Conservation (phyloP, 495 filamentous ascomycete genomes). For the Neurospora terricola region DNA sequence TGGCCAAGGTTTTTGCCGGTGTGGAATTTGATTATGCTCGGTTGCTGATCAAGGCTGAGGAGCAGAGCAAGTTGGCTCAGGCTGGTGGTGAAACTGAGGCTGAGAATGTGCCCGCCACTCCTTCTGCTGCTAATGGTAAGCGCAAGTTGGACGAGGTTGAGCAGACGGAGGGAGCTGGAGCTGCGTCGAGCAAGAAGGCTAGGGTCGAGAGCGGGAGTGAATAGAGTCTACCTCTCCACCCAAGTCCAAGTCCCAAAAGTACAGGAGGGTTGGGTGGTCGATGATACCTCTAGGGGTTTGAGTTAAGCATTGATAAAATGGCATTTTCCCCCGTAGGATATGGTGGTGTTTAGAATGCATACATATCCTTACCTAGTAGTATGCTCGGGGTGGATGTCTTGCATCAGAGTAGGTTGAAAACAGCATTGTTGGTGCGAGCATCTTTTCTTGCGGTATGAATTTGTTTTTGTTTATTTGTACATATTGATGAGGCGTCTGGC, state of each 20-base stretch:
- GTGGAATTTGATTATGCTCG: slow-evolving; percentile 78
- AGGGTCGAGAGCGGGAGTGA: slow-evolving; percentile 13
- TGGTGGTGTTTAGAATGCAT: neutral
- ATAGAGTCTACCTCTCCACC: neutral
- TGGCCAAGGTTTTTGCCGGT: slow-evolving; percentile 64
- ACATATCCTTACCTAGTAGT: neutral
- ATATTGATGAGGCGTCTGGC: neutral
- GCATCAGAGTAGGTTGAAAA: neutral
- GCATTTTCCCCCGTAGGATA: neutral
- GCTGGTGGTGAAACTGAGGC: neutral
- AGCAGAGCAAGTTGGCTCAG: slow-evolving; percentile 11
- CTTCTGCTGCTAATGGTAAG: slow-evolving; percentile 18
- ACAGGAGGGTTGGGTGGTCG: neutral
- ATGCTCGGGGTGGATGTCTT: neutral
- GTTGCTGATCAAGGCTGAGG: slow-evolving; percentile 40
- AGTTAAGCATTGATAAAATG: neutral
- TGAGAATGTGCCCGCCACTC: neutral
- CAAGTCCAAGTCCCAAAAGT: neutral
- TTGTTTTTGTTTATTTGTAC: neutral
- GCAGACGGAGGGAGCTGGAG: neutral
- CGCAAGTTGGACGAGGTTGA: slow-evolving; percentile 17
- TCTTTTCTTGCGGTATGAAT: neutral
- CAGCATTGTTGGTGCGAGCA: neutral
- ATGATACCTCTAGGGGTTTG: neutral
- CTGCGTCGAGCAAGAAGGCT: slow-evolving; percentile 24